phyloP scores from a whole-genome alignment of 164 flowering plant genomes.

The Berberis thunbergii region DNA sequence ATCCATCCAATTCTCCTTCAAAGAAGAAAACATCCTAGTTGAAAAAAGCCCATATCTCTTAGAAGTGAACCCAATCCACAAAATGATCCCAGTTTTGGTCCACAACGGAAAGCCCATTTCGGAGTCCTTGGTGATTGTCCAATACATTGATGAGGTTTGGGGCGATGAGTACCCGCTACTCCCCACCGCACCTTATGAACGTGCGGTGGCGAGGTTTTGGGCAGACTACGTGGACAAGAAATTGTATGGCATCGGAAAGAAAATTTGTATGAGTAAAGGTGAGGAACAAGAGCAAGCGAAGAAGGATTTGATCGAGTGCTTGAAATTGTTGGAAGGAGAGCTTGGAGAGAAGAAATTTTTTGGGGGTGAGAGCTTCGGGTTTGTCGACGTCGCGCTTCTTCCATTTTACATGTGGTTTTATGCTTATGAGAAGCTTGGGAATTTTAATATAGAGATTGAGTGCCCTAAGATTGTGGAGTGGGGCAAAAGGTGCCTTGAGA shows the following conservation, averaged over 20 bases:
- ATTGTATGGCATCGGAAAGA: slow-evolving; percentile 33
- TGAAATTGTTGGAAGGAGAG: slow-evolving; percentile 46
- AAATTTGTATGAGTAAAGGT: slow-evolving; percentile 39
- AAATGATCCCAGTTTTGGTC: slow-evolving; percentile 41
- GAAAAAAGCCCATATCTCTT: slow-evolving; percentile 44
- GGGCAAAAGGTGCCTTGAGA: slow-evolving; percentile 39
- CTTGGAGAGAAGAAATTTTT: slow-evolving; percentile 41
- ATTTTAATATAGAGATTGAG: slow-evolving; percentile 33
- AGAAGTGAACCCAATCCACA: slow-evolving; percentile 37
- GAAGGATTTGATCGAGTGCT: slow-evolving; percentile 33
- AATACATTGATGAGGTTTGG: slow-evolving; percentile 48
- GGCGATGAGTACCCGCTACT: slow-evolving; percentile 31
- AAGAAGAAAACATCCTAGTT: slow-evolving; percentile 32
- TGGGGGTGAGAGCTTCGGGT: slow-evolving; percentile 41
- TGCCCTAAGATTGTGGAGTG: slow-evolving; percentile 43
- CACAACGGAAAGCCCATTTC: slow-evolving; percentile 36
- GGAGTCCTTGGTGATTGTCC: slow-evolving; percentile 35
- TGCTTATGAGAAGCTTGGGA: slow-evolving; percentile 36
- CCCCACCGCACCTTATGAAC: slow-evolving; percentile 29
- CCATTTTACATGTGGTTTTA: slow-evolving; percentile 36
- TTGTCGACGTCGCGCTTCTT: slow-evolving; percentile 28
- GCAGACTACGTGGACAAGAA: slow-evolving; percentile 47
- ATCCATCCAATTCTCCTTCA: slow-evolving; percentile 25
- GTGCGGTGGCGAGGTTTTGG: slow-evolving; percentile 44
- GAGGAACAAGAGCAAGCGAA: slow-evolving; percentile 30